Evolutionary conservation across 805 yeast species (phyloP).

Genomic region (Schwanniomyces pseudopolymorphus): DNA sequence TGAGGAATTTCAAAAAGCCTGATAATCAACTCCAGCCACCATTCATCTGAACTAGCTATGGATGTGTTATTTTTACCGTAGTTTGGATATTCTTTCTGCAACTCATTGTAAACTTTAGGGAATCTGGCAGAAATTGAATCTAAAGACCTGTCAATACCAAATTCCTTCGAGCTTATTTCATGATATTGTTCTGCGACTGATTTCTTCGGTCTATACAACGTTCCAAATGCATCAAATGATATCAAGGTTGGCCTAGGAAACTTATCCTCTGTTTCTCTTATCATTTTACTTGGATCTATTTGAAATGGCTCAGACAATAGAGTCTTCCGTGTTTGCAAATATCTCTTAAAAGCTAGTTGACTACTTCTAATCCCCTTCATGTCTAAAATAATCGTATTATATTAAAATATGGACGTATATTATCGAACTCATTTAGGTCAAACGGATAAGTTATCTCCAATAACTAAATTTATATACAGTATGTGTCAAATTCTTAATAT

Average conservation of each 20-base stretch:
- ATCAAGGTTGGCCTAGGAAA: slow-evolving; percentile 48
- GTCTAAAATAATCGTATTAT: too few species aligned
- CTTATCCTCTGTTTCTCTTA: slow-evolving; percentile 22
- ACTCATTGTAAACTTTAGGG: slow-evolving; percentile 30
- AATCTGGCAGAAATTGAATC: slow-evolving; percentile 25
- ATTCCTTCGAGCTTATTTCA: slow-evolving; percentile 40
- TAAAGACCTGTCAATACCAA: slow-evolving; percentile 37
- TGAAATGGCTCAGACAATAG: slow-evolving; percentile 25
- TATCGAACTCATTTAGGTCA: neutral
- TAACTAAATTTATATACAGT: neutral
- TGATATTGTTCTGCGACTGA: slow-evolving; percentile 58
- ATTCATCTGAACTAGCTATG: slow-evolving; percentile 30
- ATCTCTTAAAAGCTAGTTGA: neutral
- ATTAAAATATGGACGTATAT: too few species aligned
- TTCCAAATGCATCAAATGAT: slow-evolving; percentile 69
- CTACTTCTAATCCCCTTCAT: neutral
- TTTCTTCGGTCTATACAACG: slow-evolving; percentile 56
- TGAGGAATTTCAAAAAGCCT: slow-evolving; percentile 39
- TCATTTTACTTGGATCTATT: slow-evolving; percentile 18
- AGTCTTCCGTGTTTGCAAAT: neutral
- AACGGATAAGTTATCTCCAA: neutral
- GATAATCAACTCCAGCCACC: slow-evolving; percentile 61
- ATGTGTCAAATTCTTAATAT: too few species aligned
- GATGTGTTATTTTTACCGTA: slow-evolving; percentile 50
- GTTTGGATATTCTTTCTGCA: slow-evolving; percentile 50